Conservation (phyloP, 1,139 yeast species). For the Geotrichum fermentans region DNA sequence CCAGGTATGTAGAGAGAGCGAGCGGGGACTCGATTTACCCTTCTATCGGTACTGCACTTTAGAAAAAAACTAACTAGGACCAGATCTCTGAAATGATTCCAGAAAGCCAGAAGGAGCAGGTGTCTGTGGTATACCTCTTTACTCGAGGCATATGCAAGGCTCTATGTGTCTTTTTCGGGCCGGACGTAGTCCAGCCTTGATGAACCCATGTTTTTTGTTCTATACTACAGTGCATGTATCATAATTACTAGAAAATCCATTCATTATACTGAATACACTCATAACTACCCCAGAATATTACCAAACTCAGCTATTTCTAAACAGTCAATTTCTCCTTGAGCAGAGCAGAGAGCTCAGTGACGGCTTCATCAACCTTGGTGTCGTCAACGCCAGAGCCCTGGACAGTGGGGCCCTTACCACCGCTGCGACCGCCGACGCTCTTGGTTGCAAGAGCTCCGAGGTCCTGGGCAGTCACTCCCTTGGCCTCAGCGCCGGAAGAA, state of each 20-base stretch:
- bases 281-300: too few relatives aligned
- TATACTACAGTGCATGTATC: not conserved
- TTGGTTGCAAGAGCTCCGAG: constrained; percentile 67
- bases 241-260: too few relatives aligned
- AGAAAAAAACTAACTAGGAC: too few relatives aligned
- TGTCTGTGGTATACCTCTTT: constrained; percentile 8
- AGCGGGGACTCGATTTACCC: too few relatives aligned
- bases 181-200: not conserved
- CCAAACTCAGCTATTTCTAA: constrained; percentile 4
- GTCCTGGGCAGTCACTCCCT: constrained; percentile 71
- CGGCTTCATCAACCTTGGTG: constrained; percentile 64
- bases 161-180: constrained; percentile 14
- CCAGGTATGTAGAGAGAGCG: constrained; percentile 46
- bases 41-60: too few relatives aligned
- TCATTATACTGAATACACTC: too few relatives aligned
- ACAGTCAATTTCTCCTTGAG: constrained; percentile 47
- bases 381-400: constrained; percentile 95
- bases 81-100: constrained; percentile 20
- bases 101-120: not conserved
- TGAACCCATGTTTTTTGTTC: not conserved
- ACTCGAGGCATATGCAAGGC: constrained; percentile 14
- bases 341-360: constrained; percentile 58
- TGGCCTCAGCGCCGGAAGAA: constrained; percentile 62
- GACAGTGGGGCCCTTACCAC: constrained; percentile 94
- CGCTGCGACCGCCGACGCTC: constrained; percentile 92